Base-by-base conservation (phyloP, 1,284 basidiomycete genomes). In the Crucibulum parvulum region DNA sequence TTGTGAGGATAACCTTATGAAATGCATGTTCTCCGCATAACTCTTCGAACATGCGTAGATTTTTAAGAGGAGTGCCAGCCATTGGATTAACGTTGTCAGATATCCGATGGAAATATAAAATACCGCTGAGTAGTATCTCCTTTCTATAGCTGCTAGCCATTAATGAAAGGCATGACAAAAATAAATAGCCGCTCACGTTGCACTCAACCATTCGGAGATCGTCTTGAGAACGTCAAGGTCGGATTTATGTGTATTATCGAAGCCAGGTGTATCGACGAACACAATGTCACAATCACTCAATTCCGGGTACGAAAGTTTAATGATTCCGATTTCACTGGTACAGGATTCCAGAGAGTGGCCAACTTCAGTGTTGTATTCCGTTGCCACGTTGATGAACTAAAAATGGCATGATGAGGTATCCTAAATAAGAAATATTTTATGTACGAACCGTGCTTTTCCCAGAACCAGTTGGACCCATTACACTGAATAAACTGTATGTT, bases 211-310 rank as follows among this genome's bases (percentile, higher is more conserved):
- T 16, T 34, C 43, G n/a, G 55, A 41, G 36, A 62, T 58, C 41
- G 54, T 53, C 8, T 56, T 35, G 4, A 63, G 46, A 36, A 61
- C 53, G 9, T 63, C 59, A 13, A 48, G 36, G 51, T 58, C 58
- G 7, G 50, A 55, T 46, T 39, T 46, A 47, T 50, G 39, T 18
- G 61, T 59, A 37, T 63, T 56, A 10, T 63, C 56, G 35, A 63
- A 63, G 15, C 62, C 62, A 6, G 62, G 62, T 13, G 62, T 63
- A 43, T 63, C 62, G 7, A 63, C 62, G 34, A 62, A 45, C 15
- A 58, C 56, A 47, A 58, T 55, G 24, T 50, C 31, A 13, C 46
- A 7, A 18, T 47, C 10, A 31, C 46, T 37, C 41, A 55, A 34
- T 15, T 38, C 16, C 11, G 54, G 54, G 36, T 41, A 55, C 9